A percentile compares a stretch with the other conserved stretches of the same genome.
Conservation (phyloP, 2,329 filamentous ascomycete species). For the Chalara sp. region DNA sequence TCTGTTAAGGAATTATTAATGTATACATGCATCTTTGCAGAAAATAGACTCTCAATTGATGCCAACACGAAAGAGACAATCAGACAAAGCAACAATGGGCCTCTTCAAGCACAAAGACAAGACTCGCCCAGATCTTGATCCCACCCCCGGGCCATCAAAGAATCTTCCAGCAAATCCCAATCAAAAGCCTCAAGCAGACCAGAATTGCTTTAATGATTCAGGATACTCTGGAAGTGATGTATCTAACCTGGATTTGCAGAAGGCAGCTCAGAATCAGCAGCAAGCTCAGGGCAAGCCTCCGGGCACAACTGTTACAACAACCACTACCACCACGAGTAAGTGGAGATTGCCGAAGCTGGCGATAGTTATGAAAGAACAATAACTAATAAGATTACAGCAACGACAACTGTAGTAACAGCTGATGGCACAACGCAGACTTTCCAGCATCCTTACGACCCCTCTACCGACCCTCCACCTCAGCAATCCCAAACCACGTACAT, state of each 20-base stretch:
- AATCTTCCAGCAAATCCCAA: slow-evolving; percentile 1
- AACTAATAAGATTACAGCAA: neutral
- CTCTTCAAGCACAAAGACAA: slow-evolving; percentile 18
- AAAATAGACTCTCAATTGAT: neutral
- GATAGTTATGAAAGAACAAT: too few relatives aligned
- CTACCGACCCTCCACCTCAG: neutral
- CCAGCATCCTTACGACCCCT: neutral
- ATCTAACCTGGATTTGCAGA: neutral
- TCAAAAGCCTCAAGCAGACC: neutral
- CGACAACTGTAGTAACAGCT: neutral
- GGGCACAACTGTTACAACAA: neutral
- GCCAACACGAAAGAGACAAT: neutral
- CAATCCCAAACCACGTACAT: neutral
- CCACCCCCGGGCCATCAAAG: neutral
- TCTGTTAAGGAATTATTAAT: neutral
- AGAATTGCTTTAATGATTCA: neutral
- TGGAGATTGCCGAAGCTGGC: too few relatives aligned
- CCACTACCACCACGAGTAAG: neutral
- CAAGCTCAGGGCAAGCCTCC: neutral
- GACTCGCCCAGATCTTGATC: slow-evolving; percentile 7
- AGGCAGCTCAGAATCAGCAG: slow-evolving; percentile 5
- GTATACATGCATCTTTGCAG: neutral
- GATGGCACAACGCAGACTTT: neutral
- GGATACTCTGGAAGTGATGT: neutral
- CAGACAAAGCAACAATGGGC: slow-evolving; percentile 9